Percentiles rank a stretch among this genome's conserved stretches.
Conservation (phyloP, 768 basidiomycete species). For the Boletus reticuloceps region DNA sequence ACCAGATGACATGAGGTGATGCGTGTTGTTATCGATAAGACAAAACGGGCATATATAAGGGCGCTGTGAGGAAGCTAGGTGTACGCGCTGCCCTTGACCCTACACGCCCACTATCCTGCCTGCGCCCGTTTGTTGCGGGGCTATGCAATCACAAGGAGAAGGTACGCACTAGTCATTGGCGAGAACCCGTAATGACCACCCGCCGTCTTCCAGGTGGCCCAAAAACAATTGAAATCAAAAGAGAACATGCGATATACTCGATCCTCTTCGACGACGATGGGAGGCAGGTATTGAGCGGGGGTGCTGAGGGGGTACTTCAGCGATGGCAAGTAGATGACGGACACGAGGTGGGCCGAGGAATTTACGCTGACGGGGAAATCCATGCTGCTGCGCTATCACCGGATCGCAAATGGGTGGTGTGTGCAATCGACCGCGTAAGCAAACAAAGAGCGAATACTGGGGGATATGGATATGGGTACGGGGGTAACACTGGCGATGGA, state of each 20-base stretch:
- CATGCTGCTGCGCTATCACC: not conserved
- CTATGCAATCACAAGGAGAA: not conserved
- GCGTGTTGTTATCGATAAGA: not conserved
- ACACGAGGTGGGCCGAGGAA: not conserved
- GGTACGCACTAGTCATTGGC: not conserved
- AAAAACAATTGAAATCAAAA: not conserved
- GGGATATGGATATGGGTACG: too few species aligned
- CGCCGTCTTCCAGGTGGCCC: not conserved
- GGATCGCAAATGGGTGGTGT: not conserved
- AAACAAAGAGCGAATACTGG: too few species aligned
- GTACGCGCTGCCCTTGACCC: not conserved
- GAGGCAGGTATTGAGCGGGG: not conserved
- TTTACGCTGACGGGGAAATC: not conserved
- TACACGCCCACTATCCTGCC: not conserved
- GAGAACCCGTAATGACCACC: not conserved
- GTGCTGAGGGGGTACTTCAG: not conserved
- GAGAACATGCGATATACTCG: not conserved
- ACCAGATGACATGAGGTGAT: too few species aligned
- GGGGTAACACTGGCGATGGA: too few species aligned
- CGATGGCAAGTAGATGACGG: not conserved
- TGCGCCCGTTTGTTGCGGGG: not conserved
- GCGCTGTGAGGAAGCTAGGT: too few species aligned
- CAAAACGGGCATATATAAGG: too few species aligned
- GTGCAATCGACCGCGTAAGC: not conserved
- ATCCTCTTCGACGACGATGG: not conserved